A percentile compares a stretch with the other conserved stretches of the same genome.
Evolutionary conservation across 2,329 filamentous ascomycete genomes (phyloP).

Genomic region (Aspergillus unguis): DNA sequence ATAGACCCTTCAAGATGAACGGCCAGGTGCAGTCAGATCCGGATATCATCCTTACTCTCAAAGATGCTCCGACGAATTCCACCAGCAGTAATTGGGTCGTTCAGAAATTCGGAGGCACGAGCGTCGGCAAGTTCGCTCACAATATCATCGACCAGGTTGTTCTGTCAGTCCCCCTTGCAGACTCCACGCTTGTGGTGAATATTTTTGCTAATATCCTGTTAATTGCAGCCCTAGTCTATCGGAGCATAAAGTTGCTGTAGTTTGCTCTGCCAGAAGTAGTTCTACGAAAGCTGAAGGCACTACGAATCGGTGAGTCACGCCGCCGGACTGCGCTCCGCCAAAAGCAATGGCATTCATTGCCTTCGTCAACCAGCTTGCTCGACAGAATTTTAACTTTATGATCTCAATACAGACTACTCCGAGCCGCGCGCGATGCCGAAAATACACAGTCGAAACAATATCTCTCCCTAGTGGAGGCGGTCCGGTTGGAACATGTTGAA

Average conservation of each 20-base stretch:
- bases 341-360: background rate
- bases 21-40: slow-evolving; percentile 11
- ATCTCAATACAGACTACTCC: slow-evolving; percentile 37
- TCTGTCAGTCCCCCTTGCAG: slow-evolving; percentile 41
- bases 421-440: slow-evolving; percentile 50
- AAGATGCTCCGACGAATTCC: slow-evolving; percentile 15
- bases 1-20: slow-evolving; percentile 18
- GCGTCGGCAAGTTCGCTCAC: slow-evolving; percentile 86
- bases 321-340: background rate
- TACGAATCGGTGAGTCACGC: slow-evolving; percentile 77
- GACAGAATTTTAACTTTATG: slow-evolving; percentile 6
- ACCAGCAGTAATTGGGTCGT: slow-evolving; percentile 66
- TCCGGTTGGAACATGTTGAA: slow-evolving; percentile 75
- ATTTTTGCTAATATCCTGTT: slow-evolving; percentile 10
- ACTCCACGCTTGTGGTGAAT: background rate
- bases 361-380: background rate
- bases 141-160: slow-evolving; percentile 72
- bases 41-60: slow-evolving; percentile 15
- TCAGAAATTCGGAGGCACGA: slow-evolving; percentile 94
- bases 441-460: slow-evolving; percentile 56
- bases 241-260: slow-evolving; percentile 76
- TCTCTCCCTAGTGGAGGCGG: slow-evolving; percentile 71
- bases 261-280: slow-evolving; percentile 92
- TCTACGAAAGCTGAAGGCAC: slow-evolving; percentile 93
- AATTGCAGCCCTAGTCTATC: slow-evolving; percentile 56